phyloP scores from a whole-genome alignment of 192 early-diverging fungal genomes.

The Phlyctochytrium planicorne region DNA sequence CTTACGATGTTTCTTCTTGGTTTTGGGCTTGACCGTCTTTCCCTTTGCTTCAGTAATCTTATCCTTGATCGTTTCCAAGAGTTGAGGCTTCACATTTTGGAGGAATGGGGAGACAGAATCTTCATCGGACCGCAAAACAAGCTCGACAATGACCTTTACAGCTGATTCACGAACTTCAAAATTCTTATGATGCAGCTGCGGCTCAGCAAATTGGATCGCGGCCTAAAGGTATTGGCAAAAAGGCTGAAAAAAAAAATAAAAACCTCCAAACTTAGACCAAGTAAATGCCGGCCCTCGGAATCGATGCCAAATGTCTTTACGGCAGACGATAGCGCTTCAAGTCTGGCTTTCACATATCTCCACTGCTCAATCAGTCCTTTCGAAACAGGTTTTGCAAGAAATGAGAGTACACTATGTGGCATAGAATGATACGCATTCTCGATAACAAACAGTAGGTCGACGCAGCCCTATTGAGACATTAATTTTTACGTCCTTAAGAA shows the following conservation, averaged over 20 bases:
- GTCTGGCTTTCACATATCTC: conserved; percentile 51
- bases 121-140: conserved; percentile 15
- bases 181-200: conserved; percentile 59
- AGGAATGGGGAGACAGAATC: conserved; percentile 35
- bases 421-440: conserved; percentile 46
- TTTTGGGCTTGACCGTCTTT: not conserved
- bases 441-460: conserved; percentile 50
- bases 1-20: not conserved
- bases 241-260: not conserved
- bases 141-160: conserved; percentile 49
- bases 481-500: not conserved
- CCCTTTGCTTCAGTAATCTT: conserved; percentile 4
- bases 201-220: conserved; percentile 54
- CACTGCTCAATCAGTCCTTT: conserved; percentile 36
- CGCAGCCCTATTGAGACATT: conserved; percentile 33
- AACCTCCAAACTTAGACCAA: conserved; percentile 1
- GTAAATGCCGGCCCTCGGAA: not conserved
- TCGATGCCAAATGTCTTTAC: conserved; percentile 49
- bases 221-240: conserved; percentile 26
- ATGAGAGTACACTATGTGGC: conserved; percentile 51
- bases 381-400: conserved; percentile 49
- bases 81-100: conserved; percentile 14
- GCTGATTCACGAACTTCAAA: conserved; percentile 61
- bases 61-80: conserved; percentile 27
- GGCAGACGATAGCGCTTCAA: conserved; percentile 50